phyloP scores from a whole-genome alignment of 2,329 filamentous ascomycete species.

The Leptodontidium sp. region DNA sequence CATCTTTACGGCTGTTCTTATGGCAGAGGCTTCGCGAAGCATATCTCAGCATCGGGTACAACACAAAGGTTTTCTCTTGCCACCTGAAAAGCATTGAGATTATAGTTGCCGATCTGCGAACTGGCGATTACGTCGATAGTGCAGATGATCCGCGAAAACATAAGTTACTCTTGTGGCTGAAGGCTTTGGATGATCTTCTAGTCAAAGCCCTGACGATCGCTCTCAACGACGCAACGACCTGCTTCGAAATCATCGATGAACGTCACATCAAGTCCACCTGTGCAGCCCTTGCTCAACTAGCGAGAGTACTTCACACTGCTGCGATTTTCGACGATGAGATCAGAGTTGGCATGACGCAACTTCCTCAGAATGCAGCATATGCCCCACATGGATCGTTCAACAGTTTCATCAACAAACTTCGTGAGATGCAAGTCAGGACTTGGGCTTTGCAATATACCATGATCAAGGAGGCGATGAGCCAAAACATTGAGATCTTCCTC shows the following conservation, averaged over 20 bases:
- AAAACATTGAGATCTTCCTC: conserved; percentile 70
- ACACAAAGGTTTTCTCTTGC: conserved; percentile 89
- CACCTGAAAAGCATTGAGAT: conserved; percentile 86
- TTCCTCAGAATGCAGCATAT: conserved; percentile 64
- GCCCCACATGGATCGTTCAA: conserved; percentile 54
- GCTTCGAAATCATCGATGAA: conserved; percentile 86
- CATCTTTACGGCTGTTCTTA: conserved; percentile 83
- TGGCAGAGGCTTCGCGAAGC: conserved; percentile 93
- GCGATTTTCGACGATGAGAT: conserved; percentile 86
- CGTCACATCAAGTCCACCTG: conserved; percentile 79
- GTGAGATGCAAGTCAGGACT: conserved; percentile 85
- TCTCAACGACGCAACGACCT: conserved; percentile 67
- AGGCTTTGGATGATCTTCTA: conserved; percentile 80
- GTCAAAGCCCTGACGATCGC: conserved; percentile 74
- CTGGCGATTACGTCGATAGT: conserved; percentile 61
- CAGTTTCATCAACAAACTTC: conserved; percentile 72
- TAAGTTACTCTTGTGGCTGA: conserved; percentile 78
- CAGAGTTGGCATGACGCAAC: conserved; percentile 74
- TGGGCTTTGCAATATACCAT: conserved; percentile 90
- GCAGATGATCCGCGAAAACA: conserved; percentile 71
- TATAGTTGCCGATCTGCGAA: conserved; percentile 74
- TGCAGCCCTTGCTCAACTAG: conserved; percentile 73
- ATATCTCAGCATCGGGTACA: conserved; percentile 84
- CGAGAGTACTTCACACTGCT: conserved; percentile 79
- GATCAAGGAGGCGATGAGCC: conserved; percentile 76